A percentile compares a stretch with the other conserved stretches of the same genome.
These are phyloP conservation scores for Aureobasidium pullulans DNA, from an alignment of 2,329 filamentous ascomycete species.

Conservation along the genomic window DNA sequence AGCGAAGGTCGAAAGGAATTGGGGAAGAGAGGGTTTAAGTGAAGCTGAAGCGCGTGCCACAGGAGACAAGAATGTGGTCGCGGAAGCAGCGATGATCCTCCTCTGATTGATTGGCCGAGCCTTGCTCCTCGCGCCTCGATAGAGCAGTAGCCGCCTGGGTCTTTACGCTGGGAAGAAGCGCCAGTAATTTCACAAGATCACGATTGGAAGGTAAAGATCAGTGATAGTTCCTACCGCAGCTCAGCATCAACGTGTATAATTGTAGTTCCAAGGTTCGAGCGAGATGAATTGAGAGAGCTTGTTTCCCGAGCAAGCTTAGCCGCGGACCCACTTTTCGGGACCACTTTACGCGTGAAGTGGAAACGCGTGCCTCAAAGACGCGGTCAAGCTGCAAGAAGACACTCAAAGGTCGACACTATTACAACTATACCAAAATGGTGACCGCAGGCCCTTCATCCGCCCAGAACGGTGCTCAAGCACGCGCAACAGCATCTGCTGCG, in stretches of 20 bases:
- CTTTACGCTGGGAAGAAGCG: neutral
- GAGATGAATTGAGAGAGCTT: neutral
- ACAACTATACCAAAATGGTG: slow-evolving; percentile 30
- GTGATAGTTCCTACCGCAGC: neutral
- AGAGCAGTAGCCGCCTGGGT: neutral
- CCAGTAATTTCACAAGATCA: no score
- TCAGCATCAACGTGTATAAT: neutral
- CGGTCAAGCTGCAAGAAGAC: neutral
- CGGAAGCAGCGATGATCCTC: slow-evolving; percentile 5
- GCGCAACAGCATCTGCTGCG: slow-evolving; percentile 31
- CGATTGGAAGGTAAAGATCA: neutral
- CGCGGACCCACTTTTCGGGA: neutral
- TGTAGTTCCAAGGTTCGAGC: neutral
- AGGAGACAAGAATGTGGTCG: neutral
- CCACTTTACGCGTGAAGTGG: neutral
- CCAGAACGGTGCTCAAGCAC: slow-evolving; percentile 34
- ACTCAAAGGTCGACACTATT: neutral
- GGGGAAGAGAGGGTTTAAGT: neutral
- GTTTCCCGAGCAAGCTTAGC: neutral
- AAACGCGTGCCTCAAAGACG: neutral
- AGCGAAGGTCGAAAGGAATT: neutral
- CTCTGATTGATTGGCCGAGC: neutral
- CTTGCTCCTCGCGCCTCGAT: neutral
- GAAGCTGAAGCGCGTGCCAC: neutral
- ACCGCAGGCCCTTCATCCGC: slow-evolving; percentile 38